Conservation (phyloP, 2,329 filamentous ascomycete species). For the Fusarium mangiferae region DNA sequence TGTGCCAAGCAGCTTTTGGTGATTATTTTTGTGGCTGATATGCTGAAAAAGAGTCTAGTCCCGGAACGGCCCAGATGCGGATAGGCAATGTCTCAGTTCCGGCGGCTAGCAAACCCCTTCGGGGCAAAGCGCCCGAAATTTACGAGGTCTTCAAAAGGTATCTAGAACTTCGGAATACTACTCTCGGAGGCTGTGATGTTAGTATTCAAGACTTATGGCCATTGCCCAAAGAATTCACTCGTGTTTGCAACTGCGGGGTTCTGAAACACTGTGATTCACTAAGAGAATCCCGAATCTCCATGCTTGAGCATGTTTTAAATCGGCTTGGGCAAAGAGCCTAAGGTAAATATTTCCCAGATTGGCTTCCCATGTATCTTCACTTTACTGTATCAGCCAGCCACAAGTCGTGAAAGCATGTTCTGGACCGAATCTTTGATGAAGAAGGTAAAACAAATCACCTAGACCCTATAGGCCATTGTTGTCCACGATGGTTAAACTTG, state of each 20-base stretch:
- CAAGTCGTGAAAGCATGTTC: background rate
- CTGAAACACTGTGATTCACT: too few relatives aligned
- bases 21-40: background rate
- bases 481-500: accelerated
- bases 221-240: too few relatives aligned
- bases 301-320: too few relatives aligned
- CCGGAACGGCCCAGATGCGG: background rate
- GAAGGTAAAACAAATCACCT: background rate
- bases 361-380: accelerated
- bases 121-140: background rate
- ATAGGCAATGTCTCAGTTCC: background rate
- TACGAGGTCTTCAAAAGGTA: accelerated
- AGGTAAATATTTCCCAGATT: background rate
- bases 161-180: background rate
- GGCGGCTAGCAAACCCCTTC: background rate
- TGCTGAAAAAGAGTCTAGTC: background rate
- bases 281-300: too few relatives aligned
- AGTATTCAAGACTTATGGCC: background rate
- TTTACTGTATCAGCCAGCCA: background rate
- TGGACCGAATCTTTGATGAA: background rate
- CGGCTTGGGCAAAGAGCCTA: background rate
- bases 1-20: background rate
- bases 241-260: too few relatives aligned
- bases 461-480: accelerated
- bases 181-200: background rate